Conservation (phyloP, 495 filamentous ascomycete genomes). For the Usnea hakonensis region DNA sequence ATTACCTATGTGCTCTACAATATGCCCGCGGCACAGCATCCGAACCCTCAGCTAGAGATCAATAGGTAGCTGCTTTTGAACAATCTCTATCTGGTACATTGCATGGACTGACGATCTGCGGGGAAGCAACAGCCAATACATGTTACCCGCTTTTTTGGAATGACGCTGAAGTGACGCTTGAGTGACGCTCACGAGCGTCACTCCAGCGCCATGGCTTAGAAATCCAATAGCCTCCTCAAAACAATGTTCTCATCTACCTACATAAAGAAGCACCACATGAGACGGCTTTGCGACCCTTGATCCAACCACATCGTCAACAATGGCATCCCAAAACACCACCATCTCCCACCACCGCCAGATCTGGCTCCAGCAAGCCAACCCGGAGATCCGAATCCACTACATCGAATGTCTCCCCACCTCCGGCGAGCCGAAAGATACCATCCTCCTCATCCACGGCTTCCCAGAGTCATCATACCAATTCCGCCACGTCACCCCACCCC, state of each 20-base stretch:
- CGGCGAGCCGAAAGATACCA: constrained; percentile 17
- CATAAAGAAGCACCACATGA: not conserved
- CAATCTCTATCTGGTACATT: not conserved
- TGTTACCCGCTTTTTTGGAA: not conserved
- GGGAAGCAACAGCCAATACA: not conserved
- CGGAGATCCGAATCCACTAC: constrained; percentile 27
- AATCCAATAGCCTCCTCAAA: not conserved
- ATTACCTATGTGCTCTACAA: too few relatives aligned
- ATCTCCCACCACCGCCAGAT: constrained; percentile 18
- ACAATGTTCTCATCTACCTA: not conserved
- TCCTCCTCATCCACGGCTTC: constrained; percentile 30
- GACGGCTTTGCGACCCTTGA: not conserved
- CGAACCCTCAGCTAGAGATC: not conserved
- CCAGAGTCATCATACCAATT: constrained; percentile 43
- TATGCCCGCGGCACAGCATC: too few relatives aligned
- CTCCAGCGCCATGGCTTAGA: constrained; percentile 13
- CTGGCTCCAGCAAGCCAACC: constrained; percentile 20
- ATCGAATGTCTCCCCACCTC: constrained; percentile 14
- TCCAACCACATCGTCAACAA: not conserved
- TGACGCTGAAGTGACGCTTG: constrained; percentile 17
- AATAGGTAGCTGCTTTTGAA: not conserved
- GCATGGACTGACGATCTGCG: not conserved
- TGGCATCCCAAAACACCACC: constrained; percentile 1
- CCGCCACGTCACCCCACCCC: constrained; percentile 34
- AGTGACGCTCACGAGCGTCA: not conserved